Evolutionary conservation across 495 filamentous ascomycete species (phyloP), one percentile per base, ranked within the genome.

Genomic region (Podospora comata): DNA sequence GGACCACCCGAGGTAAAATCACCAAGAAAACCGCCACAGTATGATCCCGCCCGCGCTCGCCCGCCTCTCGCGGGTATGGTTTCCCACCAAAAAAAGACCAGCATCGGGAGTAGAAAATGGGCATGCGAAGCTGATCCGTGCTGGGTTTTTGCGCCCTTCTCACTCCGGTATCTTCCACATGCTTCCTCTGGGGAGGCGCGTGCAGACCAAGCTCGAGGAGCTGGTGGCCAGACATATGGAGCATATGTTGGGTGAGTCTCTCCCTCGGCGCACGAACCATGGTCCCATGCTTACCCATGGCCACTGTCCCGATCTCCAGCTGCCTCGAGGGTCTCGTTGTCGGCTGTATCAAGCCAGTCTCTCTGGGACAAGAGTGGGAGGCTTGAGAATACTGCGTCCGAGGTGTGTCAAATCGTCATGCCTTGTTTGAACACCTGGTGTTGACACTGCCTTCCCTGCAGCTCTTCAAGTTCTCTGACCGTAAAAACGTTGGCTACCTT

Each of bases 151-250:
- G 28, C 90, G 92, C 66, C 92, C 94, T 88, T 90, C 92, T 54
- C 88, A 96, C 71, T 86, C 94, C 4, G 96, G 95, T 5, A 85
- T 99, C 44, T 98, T 97, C 76, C 96, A 99, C 77, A 84, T 97
- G 73, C 83, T 99, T 9, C 95, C 95, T 1, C 82, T 99, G n/a
- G 95, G 95, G 3, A 83, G 92, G 48, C 84, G 92, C 34, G 92
- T 98, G 0, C 93, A 97, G 74, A 88, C 92, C 60, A 99, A 98
- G 76, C 76, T 98, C 30, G 92, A 97, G 72, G 76, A 76, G 4
- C 80, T 97, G 4, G 90, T 99, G 75, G 93, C 96, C 68, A 92
- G 90, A 75, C 88, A 97, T 75, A 98, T 99, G 95, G 81, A 83
- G 30, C 82, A 75, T 9, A n/a, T 80, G 65, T 68, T 97, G 64